These are phyloP conservation scores for Talaromyces pinophilus DNA, from an alignment of 2,329 filamentous ascomycete species.

Conservation along the genomic window DNA sequence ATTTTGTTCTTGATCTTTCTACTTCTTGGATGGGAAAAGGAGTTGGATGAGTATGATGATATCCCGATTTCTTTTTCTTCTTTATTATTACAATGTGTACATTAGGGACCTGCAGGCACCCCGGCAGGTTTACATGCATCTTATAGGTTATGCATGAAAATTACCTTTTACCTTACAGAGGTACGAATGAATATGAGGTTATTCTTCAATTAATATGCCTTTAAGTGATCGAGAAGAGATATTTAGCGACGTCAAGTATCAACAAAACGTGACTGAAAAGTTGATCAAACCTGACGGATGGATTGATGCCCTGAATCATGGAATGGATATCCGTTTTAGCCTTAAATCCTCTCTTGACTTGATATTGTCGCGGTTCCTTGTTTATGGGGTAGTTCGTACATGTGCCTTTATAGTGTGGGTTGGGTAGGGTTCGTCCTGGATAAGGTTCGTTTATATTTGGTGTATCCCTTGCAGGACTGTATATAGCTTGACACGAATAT, in stretches of 20 bases:
- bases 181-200: not conserved
- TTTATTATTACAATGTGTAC: constrained; percentile 12
- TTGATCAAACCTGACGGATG: not conserved
- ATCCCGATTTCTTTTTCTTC: not conserved
- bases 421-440: not conserved
- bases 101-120: not conserved
- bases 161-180: not conserved
- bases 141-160: constrained; percentile 3
- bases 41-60: constrained; percentile 3
- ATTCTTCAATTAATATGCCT: not conserved
- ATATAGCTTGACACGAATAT: not conserved
- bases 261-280: not conserved
- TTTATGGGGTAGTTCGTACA: not conserved
- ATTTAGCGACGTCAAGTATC: not conserved
- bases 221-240: not conserved
- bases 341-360: too few species aligned
- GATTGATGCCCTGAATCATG: not conserved
- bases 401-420: not conserved
- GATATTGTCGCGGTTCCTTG: too few species aligned
- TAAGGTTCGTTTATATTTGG: not conserved
- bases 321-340: constrained; percentile 9
- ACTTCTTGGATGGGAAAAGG: not conserved
- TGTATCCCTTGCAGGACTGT: constrained; percentile 14
- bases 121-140: not conserved
- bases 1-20: not conserved